Percentiles rank a stretch among this genome's conserved stretches.
Conservation (phyloP, 2,329 filamentous ascomycete species). For the Aspergillus pseudoviridinutans region DNA sequence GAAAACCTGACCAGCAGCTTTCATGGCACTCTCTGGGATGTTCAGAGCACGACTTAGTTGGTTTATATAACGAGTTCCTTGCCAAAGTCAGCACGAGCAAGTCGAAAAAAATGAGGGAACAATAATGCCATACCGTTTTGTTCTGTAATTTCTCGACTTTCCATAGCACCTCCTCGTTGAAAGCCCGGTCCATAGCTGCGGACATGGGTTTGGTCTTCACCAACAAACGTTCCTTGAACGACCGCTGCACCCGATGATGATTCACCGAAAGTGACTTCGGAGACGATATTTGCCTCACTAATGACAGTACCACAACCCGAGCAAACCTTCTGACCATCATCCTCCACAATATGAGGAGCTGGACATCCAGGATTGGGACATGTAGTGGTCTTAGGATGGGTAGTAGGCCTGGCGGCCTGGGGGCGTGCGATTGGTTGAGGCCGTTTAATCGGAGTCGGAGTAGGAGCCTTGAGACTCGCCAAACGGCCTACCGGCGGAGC, state of each 20-base stretch:
- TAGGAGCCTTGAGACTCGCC: slow-evolving; percentile 38
- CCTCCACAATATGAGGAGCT: slow-evolving; percentile 43
- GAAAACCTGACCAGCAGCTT: slow-evolving; percentile 68
- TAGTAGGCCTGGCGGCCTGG: slow-evolving; percentile 29
- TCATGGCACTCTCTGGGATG: slow-evolving; percentile 58
- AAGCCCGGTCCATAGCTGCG: slow-evolving; percentile 53
- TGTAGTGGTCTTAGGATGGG: slow-evolving; percentile 36
- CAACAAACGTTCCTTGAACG: slow-evolving; percentile 85
- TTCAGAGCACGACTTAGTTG: slow-evolving; percentile 39
- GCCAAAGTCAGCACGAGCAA: not conserved
- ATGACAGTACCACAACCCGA: slow-evolving; percentile 79
- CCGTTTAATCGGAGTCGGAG: slow-evolving; percentile 35
- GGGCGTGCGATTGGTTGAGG: slow-evolving; percentile 30
- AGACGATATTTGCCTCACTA: slow-evolving; percentile 82
- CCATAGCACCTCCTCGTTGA: slow-evolving; percentile 46
- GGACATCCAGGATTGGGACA: slow-evolving; percentile 46
- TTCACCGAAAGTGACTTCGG: slow-evolving; percentile 89
- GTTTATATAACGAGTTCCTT: slow-evolving; percentile 41
- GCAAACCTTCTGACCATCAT: slow-evolving; percentile 58
- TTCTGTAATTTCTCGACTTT: slow-evolving; percentile 47
- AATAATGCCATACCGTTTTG: slow-evolving; percentile 31
- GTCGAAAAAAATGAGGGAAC: no score
- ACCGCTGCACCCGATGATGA: slow-evolving; percentile 78
- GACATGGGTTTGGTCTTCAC: slow-evolving; percentile 77
- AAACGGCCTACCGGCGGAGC: slow-evolving; percentile 34